Evolutionary conservation across 495 filamentous ascomycete species (phyloP), one percentile per base, ranked within the genome.

Genomic region (Tuber magnatum): DNA sequence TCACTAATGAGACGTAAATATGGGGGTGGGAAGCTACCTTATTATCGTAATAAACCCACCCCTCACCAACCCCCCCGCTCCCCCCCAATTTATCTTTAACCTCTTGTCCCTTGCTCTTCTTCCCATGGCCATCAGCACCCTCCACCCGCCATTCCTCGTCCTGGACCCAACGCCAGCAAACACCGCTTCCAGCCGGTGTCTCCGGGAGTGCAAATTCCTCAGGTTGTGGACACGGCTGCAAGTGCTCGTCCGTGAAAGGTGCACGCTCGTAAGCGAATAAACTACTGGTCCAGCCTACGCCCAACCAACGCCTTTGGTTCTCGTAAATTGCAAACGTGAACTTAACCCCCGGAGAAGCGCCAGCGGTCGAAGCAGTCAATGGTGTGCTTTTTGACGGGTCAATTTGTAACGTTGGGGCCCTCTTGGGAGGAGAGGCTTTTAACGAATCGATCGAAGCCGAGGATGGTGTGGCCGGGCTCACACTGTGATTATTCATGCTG

Each of bases 1-100:
- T 74, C 22, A 76, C 32, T 16, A 65, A 10, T 35, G 42, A 51
- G 14, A 2, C 44, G 24, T 18, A 39, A 43, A 16, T 24, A 1
- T 6, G 28, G 28, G 14, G 20, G 44, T 32, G n/a, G 38, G 68
- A 83, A 83, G 86, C 35, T 84, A 94, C 93, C 90, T 97, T 97
- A 83, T 94, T 98, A 83, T 99, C 95, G 84, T 97, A 97, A 84
- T 95, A 99, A 68, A 97, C 92, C 95, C 95, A 99, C 3, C 95
- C 95, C 73, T 89, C 89, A 5, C 88, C 90, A 41, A 89, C 90
- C 24, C 89, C 85, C 10, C 84, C 81, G 24, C 73, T 82, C 74
- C 51, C 79, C 76, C 83, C 82, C 75, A 74, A 68, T 56, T 79
- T 83, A 76, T 83, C 83, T 75, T 85, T 85, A 71, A 82, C 65